phyloP scores from a whole-genome alignment of 2,329 filamentous ascomycete genomes.

The Penicillium hesseltinei region DNA sequence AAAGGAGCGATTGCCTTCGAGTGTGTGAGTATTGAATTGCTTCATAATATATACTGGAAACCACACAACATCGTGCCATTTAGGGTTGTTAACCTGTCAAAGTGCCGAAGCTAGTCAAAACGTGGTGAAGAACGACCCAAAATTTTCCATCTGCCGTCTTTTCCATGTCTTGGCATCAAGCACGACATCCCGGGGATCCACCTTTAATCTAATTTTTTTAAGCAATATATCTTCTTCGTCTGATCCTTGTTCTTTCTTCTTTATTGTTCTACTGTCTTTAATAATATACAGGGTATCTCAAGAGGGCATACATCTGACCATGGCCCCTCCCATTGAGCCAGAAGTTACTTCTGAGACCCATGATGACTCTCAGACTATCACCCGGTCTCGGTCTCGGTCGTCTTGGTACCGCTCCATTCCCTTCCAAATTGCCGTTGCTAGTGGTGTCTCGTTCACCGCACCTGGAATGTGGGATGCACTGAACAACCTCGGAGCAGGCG shows the following conservation, averaged over 20 bases:
- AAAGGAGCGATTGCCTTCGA: neutral
- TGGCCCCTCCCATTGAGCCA: conserved; percentile 4
- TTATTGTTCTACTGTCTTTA: neutral
- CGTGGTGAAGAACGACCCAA: neutral
- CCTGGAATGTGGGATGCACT: conserved; percentile 54
- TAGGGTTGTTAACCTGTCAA: neutral
- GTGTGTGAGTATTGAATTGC: neutral
- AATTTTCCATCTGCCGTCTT: neutral
- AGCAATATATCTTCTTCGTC: neutral
- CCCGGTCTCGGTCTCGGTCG: neutral
- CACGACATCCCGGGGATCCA: conserved; percentile 7
- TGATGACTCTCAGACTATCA: neutral
- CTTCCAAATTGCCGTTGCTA: conserved; percentile 25
- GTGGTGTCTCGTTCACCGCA: conserved; percentile 26
- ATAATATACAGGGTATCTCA: neutral
- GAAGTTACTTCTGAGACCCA: conserved; percentile 1
- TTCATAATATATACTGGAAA: too few species aligned
- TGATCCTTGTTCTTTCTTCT: neutral
- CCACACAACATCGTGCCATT: neutral
- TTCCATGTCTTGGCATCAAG: neutral
- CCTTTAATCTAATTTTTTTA: neutral
- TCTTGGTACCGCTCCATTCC: conserved; percentile 25
- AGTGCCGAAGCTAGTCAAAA: neutral
- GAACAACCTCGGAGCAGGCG: conserved; percentile 53
- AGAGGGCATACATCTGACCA: neutral